These are phyloP conservation scores for Gloeopeniophorella convolvens DNA, from an alignment of 768 basidiomycete genomes.

Conservation along the genomic window DNA sequence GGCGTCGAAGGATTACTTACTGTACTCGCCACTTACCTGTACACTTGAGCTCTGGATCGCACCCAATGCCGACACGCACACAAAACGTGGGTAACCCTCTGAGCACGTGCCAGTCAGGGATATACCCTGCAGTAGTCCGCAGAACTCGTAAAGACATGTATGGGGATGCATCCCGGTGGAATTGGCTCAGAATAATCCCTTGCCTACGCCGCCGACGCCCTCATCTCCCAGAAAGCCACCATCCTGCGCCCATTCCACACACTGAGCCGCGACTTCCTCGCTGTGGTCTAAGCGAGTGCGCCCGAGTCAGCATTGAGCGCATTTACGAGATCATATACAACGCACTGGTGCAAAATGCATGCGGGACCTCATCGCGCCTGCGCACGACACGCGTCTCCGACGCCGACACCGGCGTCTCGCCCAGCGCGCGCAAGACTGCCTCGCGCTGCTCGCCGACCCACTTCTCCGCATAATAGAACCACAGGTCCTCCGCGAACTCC, in stretches of 20 bases:
- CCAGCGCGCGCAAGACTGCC: conserved; percentile 30
- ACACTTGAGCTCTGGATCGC: no score
- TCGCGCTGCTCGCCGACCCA: conserved; percentile 62
- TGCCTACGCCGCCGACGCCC: no score
- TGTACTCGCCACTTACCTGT: no score
- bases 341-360: conserved; percentile 71
- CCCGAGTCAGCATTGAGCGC: background rate
- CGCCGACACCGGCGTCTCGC: conserved; percentile 34
- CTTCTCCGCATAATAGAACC: conserved; percentile 52
- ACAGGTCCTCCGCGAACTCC: conserved; percentile 34
- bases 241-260: conserved; percentile 36
- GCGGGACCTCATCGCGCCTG: conserved; percentile 46
- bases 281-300: conserved; percentile 40
- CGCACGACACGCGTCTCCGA: conserved; percentile 36
- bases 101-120: no score
- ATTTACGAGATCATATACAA: background rate
- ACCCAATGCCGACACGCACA: no score
- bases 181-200: no score
- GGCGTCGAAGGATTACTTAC: no score
- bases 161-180: no score
- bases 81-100: no score
- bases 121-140: no score
- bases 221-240: conserved; percentile 16
- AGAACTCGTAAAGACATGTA: no score
- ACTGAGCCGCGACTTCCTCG: conserved; percentile 42